These are phyloP conservation scores for Corchorus capsularis DNA, from an alignment of 345 rosid genomes.

Conservation along the genomic window DNA sequence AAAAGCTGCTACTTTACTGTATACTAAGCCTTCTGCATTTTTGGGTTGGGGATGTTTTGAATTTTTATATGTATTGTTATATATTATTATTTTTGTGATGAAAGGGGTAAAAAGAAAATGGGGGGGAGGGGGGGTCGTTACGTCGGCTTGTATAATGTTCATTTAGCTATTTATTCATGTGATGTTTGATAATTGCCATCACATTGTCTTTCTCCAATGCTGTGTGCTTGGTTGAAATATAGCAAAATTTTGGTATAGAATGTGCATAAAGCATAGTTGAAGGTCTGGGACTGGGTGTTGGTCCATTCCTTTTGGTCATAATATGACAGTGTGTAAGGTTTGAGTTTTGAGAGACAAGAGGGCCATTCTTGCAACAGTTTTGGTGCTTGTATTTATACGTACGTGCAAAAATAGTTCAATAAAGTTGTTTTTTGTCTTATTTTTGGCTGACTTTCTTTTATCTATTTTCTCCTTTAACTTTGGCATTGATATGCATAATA, in stretches of 20 bases:
- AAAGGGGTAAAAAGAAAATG: not conserved
- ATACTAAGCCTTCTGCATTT: not conserved
- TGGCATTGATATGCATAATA: too few species aligned
- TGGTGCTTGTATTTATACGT: conserved; percentile 13
- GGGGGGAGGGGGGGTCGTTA: not conserved
- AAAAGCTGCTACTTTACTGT: not conserved
- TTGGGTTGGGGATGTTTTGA: not conserved
- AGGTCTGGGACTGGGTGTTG: conserved; percentile 3
- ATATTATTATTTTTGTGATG: conserved; percentile 11
- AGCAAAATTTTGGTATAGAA: conserved; percentile 19
- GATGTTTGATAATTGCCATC: not conserved
- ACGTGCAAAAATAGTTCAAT: not conserved
- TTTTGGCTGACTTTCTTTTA: not conserved
- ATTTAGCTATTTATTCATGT: conserved; percentile 4
- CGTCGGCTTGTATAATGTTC: not conserved
- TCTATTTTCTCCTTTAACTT: not conserved
- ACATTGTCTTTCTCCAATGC: conserved; percentile 7
- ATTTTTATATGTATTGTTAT: not conserved
- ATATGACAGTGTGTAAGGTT: not conserved
- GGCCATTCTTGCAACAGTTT: conserved; percentile 19
- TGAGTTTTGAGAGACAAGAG: conserved; percentile 16
- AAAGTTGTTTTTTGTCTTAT: not conserved
- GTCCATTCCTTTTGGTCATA: conserved; percentile 10
- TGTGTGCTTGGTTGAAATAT: conserved; percentile 6
- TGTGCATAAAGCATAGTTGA: conserved; percentile 19